Evolutionary conservation across 352 stramenopile genomes (phyloP), one percentile per base, ranked within the genome.

Genomic region (Globisporangium mamillatum): DNA sequence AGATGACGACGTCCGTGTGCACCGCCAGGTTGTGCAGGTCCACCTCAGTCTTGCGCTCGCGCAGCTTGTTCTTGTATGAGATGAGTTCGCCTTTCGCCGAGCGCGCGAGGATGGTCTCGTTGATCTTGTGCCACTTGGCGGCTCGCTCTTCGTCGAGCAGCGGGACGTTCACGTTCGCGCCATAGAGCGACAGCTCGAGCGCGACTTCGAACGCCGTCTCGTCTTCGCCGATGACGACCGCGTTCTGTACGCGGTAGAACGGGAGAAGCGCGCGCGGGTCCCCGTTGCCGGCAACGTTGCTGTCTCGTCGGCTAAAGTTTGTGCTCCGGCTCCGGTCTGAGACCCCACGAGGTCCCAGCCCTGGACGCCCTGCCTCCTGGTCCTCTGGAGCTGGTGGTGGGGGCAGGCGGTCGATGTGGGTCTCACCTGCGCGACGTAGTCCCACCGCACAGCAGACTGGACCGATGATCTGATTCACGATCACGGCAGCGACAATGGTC

Each of bases 391-490:
- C 16, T n/a, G 16, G 16, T n/a, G 14, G 41, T 14, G 41, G 41
- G 1, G 16, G 41, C 4, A 48, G 14, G 41, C 41, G 41, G 14
- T 48, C 41, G 14, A 1, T 5, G 41, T 48, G 41, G 16, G 41
- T 48, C 41, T 48, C 41, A 4, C 41, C 41, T 6, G 41, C 41
- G 41, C 41, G 41, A 7, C 41, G 41, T 16, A 48, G 41, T 0
- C 16, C 41, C 4, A 90, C 73, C 1, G 84, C 67, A 67, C 84
- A 92, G 0, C 89, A 48, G 46, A 90, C 82, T 1, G 84, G 84
- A 1, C 81, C 84, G 41, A 92, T 78, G 55, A 92, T 88, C 63
- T 92, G 84, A 68, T 90, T 90, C 32, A 92, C 74, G 53, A 92
- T 80, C 44, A 92, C 77, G 7, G 84, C 84, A 2, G 81, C 75